A percentile compares a stretch with the other conserved stretches of the same genome.
Evolutionary conservation across 192 early-diverging fungal genomes (phyloP).

Genomic region (Diversispora eburnea): DNA sequence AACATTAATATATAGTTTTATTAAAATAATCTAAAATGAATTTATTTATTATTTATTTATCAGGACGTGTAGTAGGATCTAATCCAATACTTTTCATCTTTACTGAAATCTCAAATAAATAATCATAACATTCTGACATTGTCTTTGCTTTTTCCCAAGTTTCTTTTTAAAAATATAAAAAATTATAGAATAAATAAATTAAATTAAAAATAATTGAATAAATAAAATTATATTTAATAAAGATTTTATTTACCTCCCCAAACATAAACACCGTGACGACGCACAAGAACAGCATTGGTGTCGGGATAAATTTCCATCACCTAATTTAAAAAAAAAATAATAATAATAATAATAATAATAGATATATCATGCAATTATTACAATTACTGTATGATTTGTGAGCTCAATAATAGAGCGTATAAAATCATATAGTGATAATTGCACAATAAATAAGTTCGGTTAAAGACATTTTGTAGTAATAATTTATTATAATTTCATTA

Average conservation of each 20-base stretch:
- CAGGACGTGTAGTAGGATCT: slow-evolving; percentile 53
- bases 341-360: no score
- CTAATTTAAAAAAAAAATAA: slow-evolving; percentile 26
- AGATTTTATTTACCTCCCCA: slow-evolving; percentile 73
- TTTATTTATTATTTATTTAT: not conserved
- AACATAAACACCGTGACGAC: slow-evolving; percentile 95
- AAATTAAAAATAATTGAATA: not conserved
- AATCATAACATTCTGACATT: slow-evolving; percentile 98
- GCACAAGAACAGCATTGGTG: slow-evolving; percentile 89
- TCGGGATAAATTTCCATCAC: slow-evolving; percentile 87
- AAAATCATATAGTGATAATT: no score
- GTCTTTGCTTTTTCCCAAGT: slow-evolving; percentile 96
- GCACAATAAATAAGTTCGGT: not conserved
- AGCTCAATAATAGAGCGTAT: no score
- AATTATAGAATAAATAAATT: not conserved
- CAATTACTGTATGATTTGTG: no score
- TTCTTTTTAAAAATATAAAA: slow-evolving; percentile 50
- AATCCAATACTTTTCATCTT: slow-evolving; percentile 86
- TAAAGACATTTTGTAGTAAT: not conserved
- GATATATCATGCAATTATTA: no score
- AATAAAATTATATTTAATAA: not conserved
- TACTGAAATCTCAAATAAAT: slow-evolving; percentile 94
- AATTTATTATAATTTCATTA: not conserved
- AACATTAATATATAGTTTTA: no score
- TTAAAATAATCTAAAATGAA: no score